Base-by-base conservation (phyloP, 495 filamentous ascomycete genomes). In the Penicillium cosmopolitanum region DNA sequence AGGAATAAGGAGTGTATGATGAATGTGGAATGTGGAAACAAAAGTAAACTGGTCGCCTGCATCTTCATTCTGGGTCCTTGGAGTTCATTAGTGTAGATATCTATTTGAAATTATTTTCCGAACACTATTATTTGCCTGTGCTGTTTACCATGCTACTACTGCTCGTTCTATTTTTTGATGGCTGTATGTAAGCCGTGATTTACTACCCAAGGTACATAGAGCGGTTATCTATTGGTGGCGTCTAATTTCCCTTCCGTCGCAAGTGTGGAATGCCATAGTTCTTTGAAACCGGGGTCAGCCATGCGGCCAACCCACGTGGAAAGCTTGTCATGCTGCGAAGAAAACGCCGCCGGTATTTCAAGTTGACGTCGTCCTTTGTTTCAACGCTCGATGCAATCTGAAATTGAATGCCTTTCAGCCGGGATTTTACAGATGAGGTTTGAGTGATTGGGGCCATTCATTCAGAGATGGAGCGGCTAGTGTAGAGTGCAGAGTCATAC, bases 71-170 rank as follows among this genome's bases (percentile, higher is more conserved):
- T 59, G 61, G 59, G 60, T 60, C 51, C 52, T 58, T 61, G 64
- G 60, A 64, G 68, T 69, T 71, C 50, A 62, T 53, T 43, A 58
- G 61, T 71, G 68, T 69, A 68, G 66, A 71, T 67, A 70, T 61
- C 57, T 65, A 63, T 70, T 65, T 65, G 51, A 57, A 51, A 62
- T 66, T 68, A 56, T 63, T 57, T 51, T 54, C 56, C 16, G 46
- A 51, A 31, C 34, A 34, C n/a, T 43, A 21, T 38, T 38, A 13
- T 38, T 38, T 38, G 4, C 36, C 15, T 38, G 5, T 31, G 19
- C 19, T 2, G 8, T 38, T 12, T 38, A 5, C 36, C 19, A 21
- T 1, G n/a, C n/a, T 13, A 10, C 12, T 13, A 5, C 2, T 38
- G 36, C 0, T 13, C 36, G 10, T 12, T 12, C 36, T 38, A 7